These are phyloP conservation scores for Aspergillus pseudotamarii DNA, from an alignment of 2,329 filamentous ascomycete genomes.

Conservation along the genomic window DNA sequence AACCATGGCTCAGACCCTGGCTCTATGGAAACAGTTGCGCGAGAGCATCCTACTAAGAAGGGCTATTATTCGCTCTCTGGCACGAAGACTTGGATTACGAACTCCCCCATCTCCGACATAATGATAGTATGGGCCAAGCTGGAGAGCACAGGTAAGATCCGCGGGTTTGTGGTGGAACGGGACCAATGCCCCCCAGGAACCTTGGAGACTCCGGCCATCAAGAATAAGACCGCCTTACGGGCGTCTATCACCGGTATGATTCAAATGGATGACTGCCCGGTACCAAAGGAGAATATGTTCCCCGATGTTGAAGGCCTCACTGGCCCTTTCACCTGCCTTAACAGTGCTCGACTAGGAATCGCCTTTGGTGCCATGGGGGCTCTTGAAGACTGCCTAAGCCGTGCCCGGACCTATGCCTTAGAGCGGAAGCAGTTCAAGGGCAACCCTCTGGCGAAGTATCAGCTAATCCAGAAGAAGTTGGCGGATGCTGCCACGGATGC, in stretches of 20 bases:
- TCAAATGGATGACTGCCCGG: slow-evolving; percentile 86
- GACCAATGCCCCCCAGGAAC: slow-evolving; percentile 83
- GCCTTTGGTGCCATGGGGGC: slow-evolving; percentile 92
- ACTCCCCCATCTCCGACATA: slow-evolving; percentile 85
- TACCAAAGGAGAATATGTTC: slow-evolving; percentile 91
- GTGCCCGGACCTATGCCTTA: slow-evolving; percentile 82
- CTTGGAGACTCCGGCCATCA: slow-evolving; percentile 86
- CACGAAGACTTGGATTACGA: slow-evolving; percentile 94
- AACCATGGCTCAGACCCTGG: slow-evolving; percentile 92
- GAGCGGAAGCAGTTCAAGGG: slow-evolving; percentile 95
- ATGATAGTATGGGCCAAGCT: slow-evolving; percentile 92
- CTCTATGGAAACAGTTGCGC: slow-evolving; percentile 86
- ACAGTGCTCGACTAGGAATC: slow-evolving; percentile 91
- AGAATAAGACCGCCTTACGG: slow-evolving; percentile 91
- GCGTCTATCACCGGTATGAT: slow-evolving; percentile 98
- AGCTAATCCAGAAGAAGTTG: slow-evolving; percentile 97
- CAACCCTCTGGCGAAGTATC: slow-evolving; percentile 93
- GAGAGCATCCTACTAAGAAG: slow-evolving; percentile 78
- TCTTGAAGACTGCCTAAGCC: slow-evolving; percentile 83
- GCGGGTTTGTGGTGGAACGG: slow-evolving; percentile 87
- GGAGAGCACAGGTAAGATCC: slow-evolving; percentile 87
- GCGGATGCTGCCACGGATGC: slow-evolving; percentile 90
- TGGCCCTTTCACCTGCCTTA: slow-evolving; percentile 92
- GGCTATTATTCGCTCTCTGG: slow-evolving; percentile 80
- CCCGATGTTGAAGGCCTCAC: slow-evolving; percentile 82